A percentile compares a stretch with the other conserved stretches of the same genome.
These are phyloP conservation scores for Ampelocalamus luodianensis DNA, from an alignment of 176 grass and related monocot species.

Conservation along the genomic window DNA sequence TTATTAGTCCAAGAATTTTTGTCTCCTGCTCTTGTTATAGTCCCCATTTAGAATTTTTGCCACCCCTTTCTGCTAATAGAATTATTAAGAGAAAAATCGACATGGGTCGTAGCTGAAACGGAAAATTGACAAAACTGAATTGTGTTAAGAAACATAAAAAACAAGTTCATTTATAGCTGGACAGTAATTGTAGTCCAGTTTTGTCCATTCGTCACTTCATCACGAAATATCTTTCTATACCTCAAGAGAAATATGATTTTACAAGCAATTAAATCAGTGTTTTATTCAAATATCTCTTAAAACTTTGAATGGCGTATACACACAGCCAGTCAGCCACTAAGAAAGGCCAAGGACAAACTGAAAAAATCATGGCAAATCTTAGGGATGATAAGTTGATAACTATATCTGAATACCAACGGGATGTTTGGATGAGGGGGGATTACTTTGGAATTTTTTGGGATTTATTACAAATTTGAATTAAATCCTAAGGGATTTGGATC, in stretches of 20 bases:
- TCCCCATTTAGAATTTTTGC: no score
- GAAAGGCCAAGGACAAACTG: neutral
- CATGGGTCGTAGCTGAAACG: neutral
- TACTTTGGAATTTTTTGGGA: neutral
- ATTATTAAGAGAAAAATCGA: neutral
- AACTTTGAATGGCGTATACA: constrained; percentile 1
- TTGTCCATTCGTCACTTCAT: constrained; percentile 6
- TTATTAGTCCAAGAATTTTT: no score
- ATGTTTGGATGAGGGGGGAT: neutral
- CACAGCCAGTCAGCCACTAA: neutral
- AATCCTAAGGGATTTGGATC: neutral
- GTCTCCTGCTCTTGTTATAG: no score
- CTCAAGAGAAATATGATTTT: neutral
- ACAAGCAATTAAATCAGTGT: neutral
- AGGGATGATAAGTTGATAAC: neutral
- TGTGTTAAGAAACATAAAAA: constrained; percentile 7
- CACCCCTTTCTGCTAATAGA: neutral
- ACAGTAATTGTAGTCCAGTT: neutral
- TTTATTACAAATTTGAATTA: constrained; percentile 9
- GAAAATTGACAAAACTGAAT: neutral
- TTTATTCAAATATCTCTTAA: constrained; percentile 15
- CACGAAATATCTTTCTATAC: neutral
- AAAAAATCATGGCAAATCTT: neutral
- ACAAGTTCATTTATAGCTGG: constrained; percentile 4
- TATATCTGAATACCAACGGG: neutral